Conservation (phyloP, 2,329 filamentous ascomycete genomes). For the Colletotrichum eleusines region DNA sequence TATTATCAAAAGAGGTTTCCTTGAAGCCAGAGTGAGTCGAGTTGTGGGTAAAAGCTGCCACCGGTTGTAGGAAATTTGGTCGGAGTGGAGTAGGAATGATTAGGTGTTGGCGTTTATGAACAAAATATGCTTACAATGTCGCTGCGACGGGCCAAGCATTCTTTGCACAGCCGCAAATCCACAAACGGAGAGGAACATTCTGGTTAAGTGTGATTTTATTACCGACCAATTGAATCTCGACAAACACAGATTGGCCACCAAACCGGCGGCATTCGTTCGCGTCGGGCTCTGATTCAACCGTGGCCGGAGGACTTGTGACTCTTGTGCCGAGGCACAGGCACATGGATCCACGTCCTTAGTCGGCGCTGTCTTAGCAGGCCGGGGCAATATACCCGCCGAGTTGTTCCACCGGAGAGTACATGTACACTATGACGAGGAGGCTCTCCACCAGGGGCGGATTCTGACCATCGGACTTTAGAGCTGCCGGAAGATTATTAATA, state of each 20-base stretch:
- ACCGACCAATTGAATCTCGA: background rate
- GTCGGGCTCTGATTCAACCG: conserved; percentile 15
- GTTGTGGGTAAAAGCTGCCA: background rate
- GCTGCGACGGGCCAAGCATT: background rate
- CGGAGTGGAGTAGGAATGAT: too few relatives aligned
- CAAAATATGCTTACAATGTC: background rate
- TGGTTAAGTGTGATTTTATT: background rate
- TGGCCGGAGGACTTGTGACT: background rate
- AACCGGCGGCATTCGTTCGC: background rate
- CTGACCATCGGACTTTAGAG: background rate
- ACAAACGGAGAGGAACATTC: conserved; percentile 12
- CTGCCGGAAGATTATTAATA: too few relatives aligned
- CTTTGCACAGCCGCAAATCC: conserved; percentile 9
- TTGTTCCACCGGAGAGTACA: background rate
- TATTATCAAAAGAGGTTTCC: background rate
- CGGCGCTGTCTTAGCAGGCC: background rate
- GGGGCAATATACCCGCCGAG: conserved; percentile 24
- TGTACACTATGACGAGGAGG: background rate
- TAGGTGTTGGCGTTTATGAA: background rate
- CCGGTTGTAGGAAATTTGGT: background rate
- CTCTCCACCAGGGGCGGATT: background rate
- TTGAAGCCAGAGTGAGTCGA: too few relatives aligned
- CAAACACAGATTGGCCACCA: conserved; percentile 10
- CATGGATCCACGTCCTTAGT: background rate
- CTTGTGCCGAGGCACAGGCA: conserved; percentile 20